Evolutionary conservation across 345 rosid genomes (phyloP), one percentile per base, ranked within the genome.

Genomic region (Rhizophora mangle): DNA sequence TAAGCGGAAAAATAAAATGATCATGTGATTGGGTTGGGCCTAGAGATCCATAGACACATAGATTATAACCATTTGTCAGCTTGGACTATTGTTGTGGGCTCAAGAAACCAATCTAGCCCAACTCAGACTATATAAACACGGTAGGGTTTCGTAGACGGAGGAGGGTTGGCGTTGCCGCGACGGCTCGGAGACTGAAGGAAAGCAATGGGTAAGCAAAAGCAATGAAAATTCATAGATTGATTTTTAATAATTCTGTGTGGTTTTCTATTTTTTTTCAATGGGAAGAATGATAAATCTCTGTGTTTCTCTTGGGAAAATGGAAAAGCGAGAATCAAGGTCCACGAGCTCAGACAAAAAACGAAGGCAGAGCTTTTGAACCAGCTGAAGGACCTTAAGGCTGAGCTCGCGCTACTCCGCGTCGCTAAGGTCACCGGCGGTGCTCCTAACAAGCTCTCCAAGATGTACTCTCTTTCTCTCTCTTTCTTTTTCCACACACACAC

Each of bases 341-440:
- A 86, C 63, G 91, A 88, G 83, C 73, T 86, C 74, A 75, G 90
- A 34, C 84, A 86, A 78, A 85, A 84, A 56, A 59, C 90, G 24
- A 88, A 84, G 79, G 0, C 57, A 1, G 90, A 88, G 0, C 86
- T 86, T 34, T 71, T 82, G 79, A 62, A 24, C 66, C 93, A 88
- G 79, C 66, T 86, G 79, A 86, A 84, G 71, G 93, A 88, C 32
- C 86, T 88, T 29, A 88, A 88, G 74, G 82, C 81, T 8, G 88
- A 88, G 79, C 83, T 88, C 1, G 79, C 90, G 21, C 88, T 86
- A 70, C 90, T 88, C 4, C 90, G 92, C 24, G 92, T 87, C 34
- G 88, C 92, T 21, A 87, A 87, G 75, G 89, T 87, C 69, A 85
- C 89, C 49, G 89, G 92, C 1, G 92, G 92, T 8, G 89, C 89